These are phyloP conservation scores for Phialemoniopsis sp. DNA, from an alignment of 2,329 filamentous ascomycete genomes.

Conservation along the genomic window DNA sequence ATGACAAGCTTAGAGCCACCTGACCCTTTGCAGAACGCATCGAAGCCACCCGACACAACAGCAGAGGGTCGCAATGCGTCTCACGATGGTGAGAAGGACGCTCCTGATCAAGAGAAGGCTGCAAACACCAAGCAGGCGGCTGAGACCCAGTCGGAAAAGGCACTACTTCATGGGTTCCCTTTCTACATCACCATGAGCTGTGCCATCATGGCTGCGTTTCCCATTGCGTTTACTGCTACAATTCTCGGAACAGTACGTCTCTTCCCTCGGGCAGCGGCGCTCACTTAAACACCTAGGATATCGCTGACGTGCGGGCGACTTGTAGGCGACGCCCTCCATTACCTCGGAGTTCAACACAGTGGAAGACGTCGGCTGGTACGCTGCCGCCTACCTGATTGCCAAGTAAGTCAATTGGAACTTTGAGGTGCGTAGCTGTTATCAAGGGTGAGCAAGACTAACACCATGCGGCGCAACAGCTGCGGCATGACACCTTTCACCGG, in stretches of 20 bases:
- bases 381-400: slow-evolving; percentile 42
- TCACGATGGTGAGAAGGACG: too few relatives aligned
- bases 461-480: slow-evolving; percentile 3
- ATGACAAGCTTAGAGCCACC: too few relatives aligned
- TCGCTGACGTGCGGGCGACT: too few relatives aligned
- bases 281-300: background rate
- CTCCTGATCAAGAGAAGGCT: too few relatives aligned
- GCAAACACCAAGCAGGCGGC: too few relatives aligned
- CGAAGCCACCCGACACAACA: too few relatives aligned
- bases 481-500: slow-evolving; percentile 46
- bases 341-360: slow-evolving; percentile 37
- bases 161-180: background rate
- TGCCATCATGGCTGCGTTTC: background rate
- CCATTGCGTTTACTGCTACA: slow-evolving; percentile 6
- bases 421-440: too few relatives aligned
- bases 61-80: too few relatives aligned
- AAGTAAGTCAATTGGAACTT: slow-evolving; percentile 13
- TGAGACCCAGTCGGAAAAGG: too few relatives aligned
- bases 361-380: slow-evolving; percentile 50
- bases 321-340: slow-evolving; percentile 26
- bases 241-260: slow-evolving; percentile 6
- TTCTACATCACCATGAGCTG: slow-evolving; percentile 5
- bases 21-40: too few relatives aligned
- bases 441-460: background rate
- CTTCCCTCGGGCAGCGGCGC: background rate